Conservation (phyloP, 192 early-diverging fungal genomes). For the Coemansia sp. region DNA sequence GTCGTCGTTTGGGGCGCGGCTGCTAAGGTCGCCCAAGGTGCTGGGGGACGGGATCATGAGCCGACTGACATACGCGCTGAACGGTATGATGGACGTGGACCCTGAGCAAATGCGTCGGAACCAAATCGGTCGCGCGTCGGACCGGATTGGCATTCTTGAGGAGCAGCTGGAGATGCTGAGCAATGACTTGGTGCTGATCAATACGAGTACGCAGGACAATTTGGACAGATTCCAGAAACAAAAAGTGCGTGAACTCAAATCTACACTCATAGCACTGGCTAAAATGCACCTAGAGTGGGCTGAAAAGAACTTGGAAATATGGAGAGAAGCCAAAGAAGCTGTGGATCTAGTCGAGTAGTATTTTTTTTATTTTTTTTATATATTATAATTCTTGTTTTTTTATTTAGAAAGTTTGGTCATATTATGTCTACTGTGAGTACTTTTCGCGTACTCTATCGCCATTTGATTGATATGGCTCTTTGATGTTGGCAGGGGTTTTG, state of each 20-base stretch:
- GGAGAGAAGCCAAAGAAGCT: slow-evolving; percentile 54
- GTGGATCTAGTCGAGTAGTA: slow-evolving; percentile 39
- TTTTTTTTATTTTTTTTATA: not conserved
- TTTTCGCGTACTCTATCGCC: no score
- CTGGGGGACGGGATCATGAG: slow-evolving; percentile 56
- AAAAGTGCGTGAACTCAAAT: slow-evolving; percentile 83
- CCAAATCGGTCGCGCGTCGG: slow-evolving; percentile 84
- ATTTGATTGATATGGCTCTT: no score
- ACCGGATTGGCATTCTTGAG: slow-evolving; percentile 77
- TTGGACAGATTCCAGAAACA: slow-evolving; percentile 93
- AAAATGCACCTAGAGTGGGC: slow-evolving; percentile 72
- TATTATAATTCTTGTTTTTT: not conserved
- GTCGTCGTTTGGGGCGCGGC: slow-evolving; percentile 35
- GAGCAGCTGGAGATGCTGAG: slow-evolving; percentile 72
- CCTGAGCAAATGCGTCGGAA: slow-evolving; percentile 85
- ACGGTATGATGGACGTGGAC: slow-evolving; percentile 95
- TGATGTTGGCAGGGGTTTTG: no score
- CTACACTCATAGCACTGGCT: slow-evolving; percentile 75
- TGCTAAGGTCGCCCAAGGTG: slow-evolving; percentile 42
- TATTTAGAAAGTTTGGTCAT: no score
- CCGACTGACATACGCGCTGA: slow-evolving; percentile 64
- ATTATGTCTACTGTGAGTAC: no score
- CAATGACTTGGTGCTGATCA: slow-evolving; percentile 74
- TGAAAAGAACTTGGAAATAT: slow-evolving; percentile 61
- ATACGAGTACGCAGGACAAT: slow-evolving; percentile 81